Evolutionary conservation across 2,329 filamentous ascomycete species (phyloP).

Genomic region (Pestalotiopsis fici): DNA sequence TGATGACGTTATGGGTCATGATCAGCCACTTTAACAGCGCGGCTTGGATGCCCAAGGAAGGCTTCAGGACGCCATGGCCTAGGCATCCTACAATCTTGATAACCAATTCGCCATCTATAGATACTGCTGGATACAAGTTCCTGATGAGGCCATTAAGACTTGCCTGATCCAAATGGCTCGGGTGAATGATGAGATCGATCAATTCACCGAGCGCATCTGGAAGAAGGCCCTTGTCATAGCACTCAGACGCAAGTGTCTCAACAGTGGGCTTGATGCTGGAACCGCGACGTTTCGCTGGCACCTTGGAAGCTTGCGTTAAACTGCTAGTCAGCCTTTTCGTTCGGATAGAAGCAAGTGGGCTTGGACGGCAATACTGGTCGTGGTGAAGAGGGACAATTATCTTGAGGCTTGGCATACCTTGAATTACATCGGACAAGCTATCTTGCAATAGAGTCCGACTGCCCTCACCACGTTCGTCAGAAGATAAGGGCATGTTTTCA

Average conservation of each 20-base stretch:
- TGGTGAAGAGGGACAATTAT: constrained; percentile 12
- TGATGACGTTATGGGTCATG: constrained; percentile 71
- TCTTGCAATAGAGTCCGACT: background rate
- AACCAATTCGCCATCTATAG: constrained; percentile 61
- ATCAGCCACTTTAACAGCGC: constrained; percentile 77
- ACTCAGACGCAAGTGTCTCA: constrained; percentile 61
- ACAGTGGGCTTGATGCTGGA: constrained; percentile 64
- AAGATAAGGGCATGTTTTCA: background rate
- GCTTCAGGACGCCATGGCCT: constrained; percentile 77
- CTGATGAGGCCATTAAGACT: constrained; percentile 69
- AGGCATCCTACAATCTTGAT: constrained; percentile 70
- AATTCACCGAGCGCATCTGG: constrained; percentile 61
- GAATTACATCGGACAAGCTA: constrained; percentile 3
- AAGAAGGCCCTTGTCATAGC: constrained; percentile 69
- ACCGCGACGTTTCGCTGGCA: constrained; percentile 66
- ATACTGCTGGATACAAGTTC: constrained; percentile 73
- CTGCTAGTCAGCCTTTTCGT: background rate
- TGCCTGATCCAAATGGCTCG: constrained; percentile 74
- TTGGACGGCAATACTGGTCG: background rate
- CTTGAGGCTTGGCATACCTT: background rate
- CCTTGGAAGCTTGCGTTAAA: constrained; percentile 49
- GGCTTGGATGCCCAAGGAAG: constrained; percentile 69
- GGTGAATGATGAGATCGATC: constrained; percentile 66
- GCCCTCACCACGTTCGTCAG: background rate
- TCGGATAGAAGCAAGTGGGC: background rate